Conservation (phyloP, 2,329 filamentous ascomycete species). For the Bertia moriformis region DNA sequence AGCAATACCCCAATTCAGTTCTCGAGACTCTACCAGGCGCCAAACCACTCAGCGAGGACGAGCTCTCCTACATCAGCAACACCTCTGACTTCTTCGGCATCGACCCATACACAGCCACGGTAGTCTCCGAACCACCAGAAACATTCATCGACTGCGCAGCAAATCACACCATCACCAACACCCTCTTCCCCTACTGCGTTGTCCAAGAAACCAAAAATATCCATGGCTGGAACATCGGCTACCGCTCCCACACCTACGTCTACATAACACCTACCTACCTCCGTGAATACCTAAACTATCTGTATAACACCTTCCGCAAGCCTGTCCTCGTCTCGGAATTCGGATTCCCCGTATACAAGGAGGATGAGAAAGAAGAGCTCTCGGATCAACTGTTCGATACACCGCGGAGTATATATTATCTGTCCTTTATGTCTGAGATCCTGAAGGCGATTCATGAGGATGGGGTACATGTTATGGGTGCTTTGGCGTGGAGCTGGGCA, state of each 20-base stretch:
- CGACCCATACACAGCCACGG: slow-evolving; percentile 40
- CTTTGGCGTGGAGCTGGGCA: slow-evolving; percentile 33
- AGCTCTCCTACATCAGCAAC: slow-evolving; percentile 31
- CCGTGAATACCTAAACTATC: slow-evolving; percentile 36
- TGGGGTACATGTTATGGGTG: slow-evolving; percentile 35
- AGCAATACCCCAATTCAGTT: slow-evolving; percentile 31
- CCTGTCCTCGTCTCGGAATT: slow-evolving; percentile 37
- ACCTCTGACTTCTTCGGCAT: slow-evolving; percentile 40
- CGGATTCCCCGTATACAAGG: slow-evolving; percentile 36
- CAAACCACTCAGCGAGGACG: slow-evolving; percentile 26
- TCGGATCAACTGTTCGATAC: slow-evolving; percentile 36
- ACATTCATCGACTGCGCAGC: slow-evolving; percentile 30
- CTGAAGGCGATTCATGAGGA: slow-evolving; percentile 40
- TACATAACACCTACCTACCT: slow-evolving; percentile 44
- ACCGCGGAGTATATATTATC: slow-evolving; percentile 37
- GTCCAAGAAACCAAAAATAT: slow-evolving; percentile 26
- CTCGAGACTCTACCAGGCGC: slow-evolving; percentile 27
- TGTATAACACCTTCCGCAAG: slow-evolving; percentile 40
- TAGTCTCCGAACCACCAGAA: slow-evolving; percentile 28
- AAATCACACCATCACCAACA: slow-evolving; percentile 21
- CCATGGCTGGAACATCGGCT: slow-evolving; percentile 43
- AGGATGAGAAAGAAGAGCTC: slow-evolving; percentile 22
- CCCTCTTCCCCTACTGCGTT: slow-evolving; percentile 35
- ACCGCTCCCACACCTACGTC: slow-evolving; percentile 36
- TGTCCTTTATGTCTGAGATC: slow-evolving; percentile 34